phyloP scores from a whole-genome alignment of 371 early-diverging fungal genomes.

The Quaeritorhiza haematococci region DNA sequence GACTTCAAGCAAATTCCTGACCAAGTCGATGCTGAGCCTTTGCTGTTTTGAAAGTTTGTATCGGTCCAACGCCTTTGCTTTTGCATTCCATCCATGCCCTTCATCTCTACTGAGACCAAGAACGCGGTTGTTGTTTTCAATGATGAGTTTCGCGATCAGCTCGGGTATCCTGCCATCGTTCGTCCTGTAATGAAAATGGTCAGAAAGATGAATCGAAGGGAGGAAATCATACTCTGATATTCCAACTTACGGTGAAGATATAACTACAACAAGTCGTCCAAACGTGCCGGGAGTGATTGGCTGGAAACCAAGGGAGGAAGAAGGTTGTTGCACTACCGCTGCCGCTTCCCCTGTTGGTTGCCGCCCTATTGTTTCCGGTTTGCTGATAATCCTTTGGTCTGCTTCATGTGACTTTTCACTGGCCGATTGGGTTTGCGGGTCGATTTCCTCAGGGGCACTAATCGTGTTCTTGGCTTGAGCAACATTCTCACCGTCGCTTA shows the following conservation, averaged over 20 bases:
- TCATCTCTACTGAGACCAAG: background rate
- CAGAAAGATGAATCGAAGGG: background rate
- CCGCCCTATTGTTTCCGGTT: no score
- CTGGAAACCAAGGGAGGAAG: no score
- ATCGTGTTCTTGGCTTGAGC: no score
- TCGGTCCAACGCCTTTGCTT: background rate
- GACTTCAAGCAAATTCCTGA: no score
- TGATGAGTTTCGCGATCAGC: background rate
- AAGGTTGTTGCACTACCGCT: no score
- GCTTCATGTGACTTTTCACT: no score
- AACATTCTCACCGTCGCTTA: no score
- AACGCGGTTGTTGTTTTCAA: background rate
- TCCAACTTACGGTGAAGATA: no score
- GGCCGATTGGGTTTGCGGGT: no score
- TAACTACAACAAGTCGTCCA: slow-evolving; percentile 9
- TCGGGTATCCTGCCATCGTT: background rate
- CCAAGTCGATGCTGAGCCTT: slow-evolving; percentile 1
- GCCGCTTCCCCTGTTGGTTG: no score
- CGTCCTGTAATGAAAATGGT: slow-evolving; percentile 1
- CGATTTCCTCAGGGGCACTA: no score
- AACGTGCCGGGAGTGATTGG: slow-evolving; percentile 2
- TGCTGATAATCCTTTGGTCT: no score
- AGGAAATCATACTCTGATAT: background rate
- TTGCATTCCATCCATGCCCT: background rate
- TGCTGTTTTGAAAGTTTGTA: slow-evolving; percentile 6